phyloP scores from a whole-genome alignment of 371 early-diverging fungal species.

The Mortierella sp. region DNA sequence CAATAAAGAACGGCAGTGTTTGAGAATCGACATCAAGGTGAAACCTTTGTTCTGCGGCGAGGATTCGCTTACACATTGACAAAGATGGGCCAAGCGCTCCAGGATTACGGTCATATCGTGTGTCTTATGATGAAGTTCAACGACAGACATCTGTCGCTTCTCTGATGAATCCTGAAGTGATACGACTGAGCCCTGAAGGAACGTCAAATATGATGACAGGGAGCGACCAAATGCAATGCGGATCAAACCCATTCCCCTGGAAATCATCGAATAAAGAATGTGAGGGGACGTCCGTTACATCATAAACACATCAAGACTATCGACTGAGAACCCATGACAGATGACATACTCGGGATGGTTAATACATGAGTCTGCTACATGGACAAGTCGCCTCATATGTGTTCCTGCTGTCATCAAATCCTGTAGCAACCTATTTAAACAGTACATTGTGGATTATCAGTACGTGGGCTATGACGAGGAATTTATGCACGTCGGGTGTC shows the following conservation, averaged over 20 bases:
- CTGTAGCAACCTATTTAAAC: constrained; percentile 40
- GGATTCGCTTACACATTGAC: constrained; percentile 52
- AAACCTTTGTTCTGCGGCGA: too few relatives aligned
- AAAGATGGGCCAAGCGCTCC: constrained; percentile 43
- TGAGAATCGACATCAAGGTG: too few relatives aligned
- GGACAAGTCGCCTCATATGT: constrained; percentile 51
- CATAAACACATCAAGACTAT: background rate
- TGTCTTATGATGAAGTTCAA: constrained; percentile 55
- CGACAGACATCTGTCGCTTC: constrained; percentile 23
- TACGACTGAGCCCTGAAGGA: constrained; percentile 57
- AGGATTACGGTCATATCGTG: constrained; percentile 34
- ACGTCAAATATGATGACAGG: constrained; percentile 54
- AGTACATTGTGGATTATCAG: background rate
- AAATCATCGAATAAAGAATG: background rate
- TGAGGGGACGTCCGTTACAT: too few relatives aligned
- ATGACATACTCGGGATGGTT: constrained; percentile 51
- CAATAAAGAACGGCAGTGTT: background rate
- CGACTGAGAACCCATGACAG: background rate
- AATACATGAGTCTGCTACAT: constrained; percentile 52
- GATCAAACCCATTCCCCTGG: constrained; percentile 57
- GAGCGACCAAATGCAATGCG: constrained; percentile 64
- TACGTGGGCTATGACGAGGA: background rate
- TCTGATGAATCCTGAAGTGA: constrained; percentile 31
- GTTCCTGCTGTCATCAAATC: constrained; percentile 55
- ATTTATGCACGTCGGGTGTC: too few relatives aligned